Conservation (phyloP, 192 early-diverging fungal species). For the Paraglomus brasilianum region DNA sequence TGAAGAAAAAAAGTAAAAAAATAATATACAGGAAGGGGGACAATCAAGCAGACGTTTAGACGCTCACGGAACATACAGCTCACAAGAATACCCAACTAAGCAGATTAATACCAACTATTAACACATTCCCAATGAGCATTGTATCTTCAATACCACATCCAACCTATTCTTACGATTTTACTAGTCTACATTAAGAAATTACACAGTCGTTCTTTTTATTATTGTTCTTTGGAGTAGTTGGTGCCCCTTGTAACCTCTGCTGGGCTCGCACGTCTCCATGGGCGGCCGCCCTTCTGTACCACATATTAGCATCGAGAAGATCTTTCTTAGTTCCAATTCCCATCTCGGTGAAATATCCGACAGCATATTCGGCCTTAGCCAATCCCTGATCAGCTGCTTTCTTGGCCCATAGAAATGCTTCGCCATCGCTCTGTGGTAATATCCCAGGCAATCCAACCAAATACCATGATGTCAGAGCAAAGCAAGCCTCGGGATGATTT, state of each 20-base stretch:
- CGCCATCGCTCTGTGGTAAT: slow-evolving; percentile 59
- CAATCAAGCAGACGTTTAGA: too few relatives aligned
- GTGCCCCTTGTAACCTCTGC: slow-evolving; percentile 52
- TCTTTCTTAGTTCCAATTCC: slow-evolving; percentile 61
- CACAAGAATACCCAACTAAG: too few relatives aligned
- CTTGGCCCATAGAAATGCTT: slow-evolving; percentile 64
- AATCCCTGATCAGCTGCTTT: slow-evolving; percentile 58
- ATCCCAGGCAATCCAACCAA: slow-evolving; percentile 56
- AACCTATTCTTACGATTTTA: too few relatives aligned
- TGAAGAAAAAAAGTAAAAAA: too few relatives aligned
- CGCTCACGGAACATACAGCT: too few relatives aligned
- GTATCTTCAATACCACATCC: too few relatives aligned
- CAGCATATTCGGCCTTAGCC: slow-evolving; percentile 62
- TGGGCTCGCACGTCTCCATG: slow-evolving; percentile 61
- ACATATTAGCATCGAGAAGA: slow-evolving; percentile 51
- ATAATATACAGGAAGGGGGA: too few relatives aligned
- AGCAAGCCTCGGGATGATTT: slow-evolving; percentile 61
- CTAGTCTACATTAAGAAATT: slow-evolving; percentile 22
- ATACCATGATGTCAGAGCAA: slow-evolving; percentile 67
- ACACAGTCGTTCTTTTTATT: slow-evolving; percentile 52
- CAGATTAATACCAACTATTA: too few relatives aligned
- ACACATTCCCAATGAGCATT: too few relatives aligned
- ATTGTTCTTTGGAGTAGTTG: slow-evolving; percentile 40
- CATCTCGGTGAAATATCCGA: slow-evolving; percentile 66
- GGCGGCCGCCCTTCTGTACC: slow-evolving; percentile 68